Base-by-base conservation (phyloP, 106 monocot species). In the Amphibolis antarctica region DNA sequence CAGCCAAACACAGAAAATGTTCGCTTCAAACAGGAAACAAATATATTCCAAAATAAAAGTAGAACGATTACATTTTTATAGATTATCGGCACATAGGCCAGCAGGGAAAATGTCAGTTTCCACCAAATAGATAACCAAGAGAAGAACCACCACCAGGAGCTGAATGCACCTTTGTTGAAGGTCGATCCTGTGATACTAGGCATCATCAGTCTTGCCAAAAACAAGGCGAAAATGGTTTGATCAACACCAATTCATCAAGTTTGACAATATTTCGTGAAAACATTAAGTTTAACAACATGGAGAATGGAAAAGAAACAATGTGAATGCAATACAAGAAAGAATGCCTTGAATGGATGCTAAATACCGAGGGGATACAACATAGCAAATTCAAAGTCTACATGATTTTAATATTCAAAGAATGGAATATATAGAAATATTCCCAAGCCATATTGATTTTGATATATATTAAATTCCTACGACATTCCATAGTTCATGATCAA, bases 131-230 rank as follows among this genome's bases (percentile, higher is more conserved):
- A 61, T 92, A 92, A 28, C 77, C 82, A 13, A 92, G 84, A 62
- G 92, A 92, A 31, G 92, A 92, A 15, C 92, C 87, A 49, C 92
- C 92, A 64, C 92, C 92, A 29, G 92, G 92, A 30, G 86, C 86
- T n/a, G 82, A 50, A 51, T 92, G 92, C 30, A 92, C 92, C 72
- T 87, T 92, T 5, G 92, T 92, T 18, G 92, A 84, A 45, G 92
- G 92, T 6, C 92, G 92, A 25, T 87, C 86, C 90, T 90, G 71
- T 49, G 62, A 24, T 26, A 49, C 15, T 28, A 29, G 42, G 22
- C 25, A 27, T 23, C 20, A 36, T 0, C 12, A 62, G 44, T 44
- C 15, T 17, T 9, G 36, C 20, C 10, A 62, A 45, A 44, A 21
- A 19, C n/a, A n/a, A n/a, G 19, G 22, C 19, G 10, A 53, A 53